These are phyloP conservation scores for Diddensiella santjacobensis DNA, from an alignment of 805 yeast genomes.

Conservation along the genomic window DNA sequence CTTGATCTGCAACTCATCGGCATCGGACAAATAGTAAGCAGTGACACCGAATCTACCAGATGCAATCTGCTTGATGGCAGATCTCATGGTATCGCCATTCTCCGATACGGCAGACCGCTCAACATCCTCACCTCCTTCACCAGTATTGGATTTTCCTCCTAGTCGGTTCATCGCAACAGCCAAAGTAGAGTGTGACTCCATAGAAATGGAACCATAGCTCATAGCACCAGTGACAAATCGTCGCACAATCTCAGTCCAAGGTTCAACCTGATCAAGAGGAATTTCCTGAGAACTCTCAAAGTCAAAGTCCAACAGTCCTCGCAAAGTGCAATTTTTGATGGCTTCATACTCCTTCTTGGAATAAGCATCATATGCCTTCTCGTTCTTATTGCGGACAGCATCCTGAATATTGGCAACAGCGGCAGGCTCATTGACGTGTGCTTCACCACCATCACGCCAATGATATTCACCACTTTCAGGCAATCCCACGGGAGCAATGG, in stretches of 20 bases:
- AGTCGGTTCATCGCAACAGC: slow-evolving; percentile 98
- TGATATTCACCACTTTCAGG: slow-evolving; percentile 97
- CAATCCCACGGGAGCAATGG: slow-evolving; percentile 65
- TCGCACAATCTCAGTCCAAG: slow-evolving; percentile 98
- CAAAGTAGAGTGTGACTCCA: slow-evolving; percentile 96
- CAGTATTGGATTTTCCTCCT: slow-evolving; percentile 97
- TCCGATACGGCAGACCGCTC: slow-evolving; percentile 76
- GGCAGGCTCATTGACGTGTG: slow-evolving; percentile 89
- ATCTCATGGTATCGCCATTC: slow-evolving; percentile 96
- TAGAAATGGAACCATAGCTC: slow-evolving; percentile 98
- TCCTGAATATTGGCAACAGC: slow-evolving; percentile 95
- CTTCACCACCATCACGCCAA: slow-evolving; percentile 98
- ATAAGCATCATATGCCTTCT: slow-evolving; percentile 85
- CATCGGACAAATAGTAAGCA: slow-evolving; percentile 87
- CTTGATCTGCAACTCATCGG: slow-evolving; percentile 95
- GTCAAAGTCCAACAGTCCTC: slow-evolving; percentile 93
- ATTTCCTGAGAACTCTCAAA: slow-evolving; percentile 65
- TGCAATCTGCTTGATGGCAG: slow-evolving; percentile 97
- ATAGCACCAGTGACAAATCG: slow-evolving; percentile 99
- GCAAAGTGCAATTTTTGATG: slow-evolving; percentile 83
- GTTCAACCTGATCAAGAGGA: slow-evolving; percentile 97
- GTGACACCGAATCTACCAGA: slow-evolving; percentile 98
- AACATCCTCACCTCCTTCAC: slow-evolving; percentile 99
- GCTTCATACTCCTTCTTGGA: slow-evolving; percentile 89
- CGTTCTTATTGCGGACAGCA: slow-evolving; percentile 97